These are phyloP conservation scores for Emericellopsis cladophorae DNA, from an alignment of 2,329 filamentous ascomycete species.

Conservation along the genomic window DNA sequence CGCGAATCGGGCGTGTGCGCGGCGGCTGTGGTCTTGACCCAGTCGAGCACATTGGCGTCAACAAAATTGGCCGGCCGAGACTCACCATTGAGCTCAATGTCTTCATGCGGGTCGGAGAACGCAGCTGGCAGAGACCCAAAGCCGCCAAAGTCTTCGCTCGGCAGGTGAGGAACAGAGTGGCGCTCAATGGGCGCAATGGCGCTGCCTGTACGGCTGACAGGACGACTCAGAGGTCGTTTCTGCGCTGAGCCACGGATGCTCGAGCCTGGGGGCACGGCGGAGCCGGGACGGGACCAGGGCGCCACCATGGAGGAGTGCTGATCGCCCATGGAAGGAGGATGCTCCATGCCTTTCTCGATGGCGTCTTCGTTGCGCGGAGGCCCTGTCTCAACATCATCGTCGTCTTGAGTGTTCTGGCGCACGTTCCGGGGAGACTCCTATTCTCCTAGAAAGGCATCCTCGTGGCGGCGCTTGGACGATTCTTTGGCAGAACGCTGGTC, in stretches of 20 bases:
- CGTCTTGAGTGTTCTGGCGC: conserved; percentile 9
- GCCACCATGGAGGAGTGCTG: conserved; percentile 40
- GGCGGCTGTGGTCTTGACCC: conserved; percentile 18
- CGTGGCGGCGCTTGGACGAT: conserved; percentile 4
- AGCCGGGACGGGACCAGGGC: conserved; percentile 38
- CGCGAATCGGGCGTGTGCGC: conserved; percentile 13
- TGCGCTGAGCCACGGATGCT: conserved; percentile 27
- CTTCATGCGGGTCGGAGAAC: background rate
- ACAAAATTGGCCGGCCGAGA: conserved; percentile 22
- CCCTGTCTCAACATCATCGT: conserved; percentile 13
- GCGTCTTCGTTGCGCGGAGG: conserved; percentile 25
- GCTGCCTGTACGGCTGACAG: conserved; percentile 20
- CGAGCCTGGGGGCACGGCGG: conserved; percentile 28
- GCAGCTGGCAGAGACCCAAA: conserved; percentile 8
- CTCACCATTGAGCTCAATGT: conserved; percentile 9
- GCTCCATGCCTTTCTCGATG: conserved; percentile 60
- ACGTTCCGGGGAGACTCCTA: conserved; percentile 22
- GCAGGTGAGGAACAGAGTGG: conserved; percentile 29
- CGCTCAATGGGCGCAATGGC: conserved; percentile 27
- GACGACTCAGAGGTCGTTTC: conserved; percentile 22
- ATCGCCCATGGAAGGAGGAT: conserved; percentile 52
- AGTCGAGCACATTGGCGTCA: conserved; percentile 28
- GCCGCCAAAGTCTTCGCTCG: conserved; percentile 17
- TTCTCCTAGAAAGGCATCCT: conserved; percentile 23
- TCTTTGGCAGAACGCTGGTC: conserved; percentile 5